Evolutionary conservation across 495 filamentous ascomycete species (phyloP).

Genomic region (Pseudoneurospora amorphoporcata): DNA sequence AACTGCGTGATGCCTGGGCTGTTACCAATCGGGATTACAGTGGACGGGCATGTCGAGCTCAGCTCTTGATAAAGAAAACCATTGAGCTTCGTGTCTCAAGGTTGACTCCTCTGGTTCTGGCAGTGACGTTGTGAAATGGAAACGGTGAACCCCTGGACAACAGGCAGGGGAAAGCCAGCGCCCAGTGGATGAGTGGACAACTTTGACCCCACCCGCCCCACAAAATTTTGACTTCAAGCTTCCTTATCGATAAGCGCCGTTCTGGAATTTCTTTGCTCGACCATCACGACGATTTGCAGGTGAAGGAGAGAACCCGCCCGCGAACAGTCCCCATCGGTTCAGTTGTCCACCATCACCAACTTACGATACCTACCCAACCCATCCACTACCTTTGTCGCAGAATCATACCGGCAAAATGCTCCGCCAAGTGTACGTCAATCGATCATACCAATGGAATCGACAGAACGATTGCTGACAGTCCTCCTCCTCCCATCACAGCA

Average conservation of each 20-base stretch:
- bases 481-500: conserved; percentile 38
- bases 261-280: conserved; percentile 12
- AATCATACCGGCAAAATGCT: conserved; percentile 15
- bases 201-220: neutral
- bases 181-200: neutral
- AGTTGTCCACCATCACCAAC: neutral
- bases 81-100: neutral
- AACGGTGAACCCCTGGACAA: neutral
- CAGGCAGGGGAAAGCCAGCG: neutral
- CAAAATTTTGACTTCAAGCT: neutral
- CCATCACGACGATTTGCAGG: neutral
- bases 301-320: neutral
- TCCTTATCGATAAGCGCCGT: conserved; percentile 10
- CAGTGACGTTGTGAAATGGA: neutral
- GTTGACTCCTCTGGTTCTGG: neutral
- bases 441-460: neutral
- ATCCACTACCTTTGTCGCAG: neutral
- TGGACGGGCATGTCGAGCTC: no score
- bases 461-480: neutral
- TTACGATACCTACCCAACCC: neutral
- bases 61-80: no score
- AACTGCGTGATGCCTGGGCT: no score
- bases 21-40: no score
- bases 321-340: neutral
- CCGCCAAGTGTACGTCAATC: conserved; percentile 22